phyloP scores from a whole-genome alignment of 2,329 filamentous ascomycete genomes.

The Fusarium heterosporum region DNA sequence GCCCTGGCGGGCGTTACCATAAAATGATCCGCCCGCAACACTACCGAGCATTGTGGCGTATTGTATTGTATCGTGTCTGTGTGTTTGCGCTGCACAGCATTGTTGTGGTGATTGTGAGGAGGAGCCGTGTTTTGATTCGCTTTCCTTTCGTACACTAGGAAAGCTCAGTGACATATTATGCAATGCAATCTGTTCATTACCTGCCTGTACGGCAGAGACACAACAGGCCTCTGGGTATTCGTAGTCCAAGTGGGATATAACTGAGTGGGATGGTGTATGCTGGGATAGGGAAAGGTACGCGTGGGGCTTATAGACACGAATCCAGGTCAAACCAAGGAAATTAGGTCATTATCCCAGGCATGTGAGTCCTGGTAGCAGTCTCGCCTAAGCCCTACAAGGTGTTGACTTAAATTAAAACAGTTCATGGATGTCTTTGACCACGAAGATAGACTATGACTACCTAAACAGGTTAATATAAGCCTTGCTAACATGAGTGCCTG shows the following conservation, averaged over 20 bases:
- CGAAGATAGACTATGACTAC: not conserved
- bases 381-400: constrained; percentile 34
- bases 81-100: constrained; percentile 29
- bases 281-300: not conserved
- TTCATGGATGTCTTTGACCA: not conserved
- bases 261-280: not conserved
- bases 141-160: constrained; percentile 1
- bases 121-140: not conserved
- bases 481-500: not conserved
- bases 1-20: constrained; percentile 25
- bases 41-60: constrained; percentile 29
- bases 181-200: not conserved
- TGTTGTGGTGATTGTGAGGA: constrained; percentile 6
- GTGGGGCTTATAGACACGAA: constrained; percentile 13
- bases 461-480: constrained; percentile 13
- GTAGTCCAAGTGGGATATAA: not conserved
- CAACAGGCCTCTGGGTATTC: not conserved
- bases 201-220: not conserved
- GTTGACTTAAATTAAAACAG: constrained; percentile 20
- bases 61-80: constrained; percentile 14
- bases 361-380: constrained; percentile 10
- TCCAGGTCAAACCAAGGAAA: constrained; percentile 15
- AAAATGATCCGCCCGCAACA: constrained; percentile 32
- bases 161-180: constrained; percentile 1
- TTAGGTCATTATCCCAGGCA: constrained; percentile 23